Percentiles rank a stretch among this genome's conserved stretches.
These are phyloP conservation scores for Botrytis tulipae DNA, from an alignment of 2,329 filamentous ascomycete species.

Conservation along the genomic window DNA sequence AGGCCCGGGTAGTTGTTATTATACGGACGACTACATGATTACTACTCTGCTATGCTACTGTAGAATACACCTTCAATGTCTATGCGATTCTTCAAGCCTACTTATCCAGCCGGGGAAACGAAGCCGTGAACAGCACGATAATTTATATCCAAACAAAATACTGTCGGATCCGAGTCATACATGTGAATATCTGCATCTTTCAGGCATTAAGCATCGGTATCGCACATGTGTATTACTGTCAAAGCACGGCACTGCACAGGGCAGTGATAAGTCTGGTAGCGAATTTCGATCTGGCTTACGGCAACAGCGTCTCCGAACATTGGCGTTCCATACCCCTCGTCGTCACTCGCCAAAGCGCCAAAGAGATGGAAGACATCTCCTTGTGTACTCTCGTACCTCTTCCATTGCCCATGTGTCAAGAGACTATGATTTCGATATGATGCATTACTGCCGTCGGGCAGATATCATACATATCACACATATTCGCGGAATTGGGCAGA, in stretches of 20 bases:
- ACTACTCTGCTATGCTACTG: constrained; percentile 2
- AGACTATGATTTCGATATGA: background rate
- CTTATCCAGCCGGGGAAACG: background rate
- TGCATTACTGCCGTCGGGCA: constrained; percentile 7
- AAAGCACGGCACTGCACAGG: constrained; percentile 1
- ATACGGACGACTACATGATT: background rate
- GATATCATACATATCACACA: background rate
- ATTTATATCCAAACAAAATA: constrained; percentile 10
- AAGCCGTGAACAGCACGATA: constrained; percentile 8
- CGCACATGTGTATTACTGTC: background rate
- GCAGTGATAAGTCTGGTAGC: constrained; percentile 8
- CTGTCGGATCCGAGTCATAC: constrained; percentile 8
- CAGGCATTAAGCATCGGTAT: background rate
- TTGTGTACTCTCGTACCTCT: background rate
- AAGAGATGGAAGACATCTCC: background rate
- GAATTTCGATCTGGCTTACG: constrained; percentile 5
- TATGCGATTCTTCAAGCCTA: background rate
- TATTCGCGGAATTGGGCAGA: constrained; percentile 11
- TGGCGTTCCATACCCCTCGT: constrained; percentile 14
- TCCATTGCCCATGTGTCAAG: constrained; percentile 6
- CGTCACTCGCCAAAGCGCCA: constrained; percentile 1
- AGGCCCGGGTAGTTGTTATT: background rate
- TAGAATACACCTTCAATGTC: background rate
- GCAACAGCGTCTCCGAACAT: constrained; percentile 4
- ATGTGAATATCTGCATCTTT: background rate